Conservation (phyloP, 2,329 filamentous ascomycete species). For the Fusarium phyllophilum region DNA sequence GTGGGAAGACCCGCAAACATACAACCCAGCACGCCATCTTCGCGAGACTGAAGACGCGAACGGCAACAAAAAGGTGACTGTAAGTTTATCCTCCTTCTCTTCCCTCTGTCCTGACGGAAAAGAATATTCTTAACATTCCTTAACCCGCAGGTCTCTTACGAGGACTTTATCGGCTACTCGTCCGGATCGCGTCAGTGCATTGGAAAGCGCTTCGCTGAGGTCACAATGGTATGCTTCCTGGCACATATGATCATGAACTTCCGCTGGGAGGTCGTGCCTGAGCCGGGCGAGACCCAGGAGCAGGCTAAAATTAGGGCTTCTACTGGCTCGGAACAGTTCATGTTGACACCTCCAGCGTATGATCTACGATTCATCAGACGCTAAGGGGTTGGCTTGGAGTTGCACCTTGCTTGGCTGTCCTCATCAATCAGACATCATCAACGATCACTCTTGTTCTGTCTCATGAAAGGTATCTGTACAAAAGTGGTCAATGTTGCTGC, state of each 20-base stretch:
- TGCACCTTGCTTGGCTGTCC: accelerated
- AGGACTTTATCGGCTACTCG: background rate
- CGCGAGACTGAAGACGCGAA: background rate
- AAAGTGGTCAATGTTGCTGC: accelerated
- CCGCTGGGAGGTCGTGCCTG: background rate
- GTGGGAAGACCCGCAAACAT: background rate
- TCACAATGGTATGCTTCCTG: background rate
- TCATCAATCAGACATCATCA: background rate
- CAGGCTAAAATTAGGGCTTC: background rate
- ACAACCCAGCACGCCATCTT: background rate
- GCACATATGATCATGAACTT: background rate
- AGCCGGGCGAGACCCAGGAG: background rate
- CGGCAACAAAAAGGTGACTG: background rate
- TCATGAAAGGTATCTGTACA: accelerated
- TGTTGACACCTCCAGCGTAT: background rate
- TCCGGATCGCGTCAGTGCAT: background rate
- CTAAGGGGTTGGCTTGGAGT: background rate
- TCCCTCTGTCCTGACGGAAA: background rate
- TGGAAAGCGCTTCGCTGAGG: background rate
- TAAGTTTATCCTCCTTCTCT: background rate
- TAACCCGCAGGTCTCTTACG: background rate
- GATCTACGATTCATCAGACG: background rate
- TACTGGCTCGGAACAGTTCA: background rate
- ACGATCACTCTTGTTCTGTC: accelerated
- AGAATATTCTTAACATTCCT: no score